A percentile compares a stretch with the other conserved stretches of the same genome.
These are phyloP conservation scores for Oryza officinalis DNA, from an alignment of 176 grass and related monocot species.

Conservation along the genomic window DNA sequence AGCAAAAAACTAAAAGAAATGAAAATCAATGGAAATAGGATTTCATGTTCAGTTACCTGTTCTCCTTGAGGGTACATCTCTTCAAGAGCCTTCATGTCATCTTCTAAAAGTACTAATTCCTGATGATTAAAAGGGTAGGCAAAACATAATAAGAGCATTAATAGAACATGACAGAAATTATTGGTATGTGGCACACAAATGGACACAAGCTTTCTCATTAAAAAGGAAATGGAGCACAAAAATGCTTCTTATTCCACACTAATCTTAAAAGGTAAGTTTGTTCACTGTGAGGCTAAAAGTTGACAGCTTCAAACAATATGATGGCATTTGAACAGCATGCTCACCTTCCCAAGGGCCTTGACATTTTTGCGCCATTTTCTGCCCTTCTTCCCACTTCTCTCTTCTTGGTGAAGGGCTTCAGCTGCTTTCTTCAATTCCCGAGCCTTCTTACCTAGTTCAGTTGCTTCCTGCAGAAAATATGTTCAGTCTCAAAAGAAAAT, in stretches of 20 bases:
- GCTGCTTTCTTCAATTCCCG: conserved; percentile 86
- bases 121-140: conserved; percentile 31
- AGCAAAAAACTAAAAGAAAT: conserved; percentile 27
- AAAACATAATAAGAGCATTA: conserved; percentile 7
- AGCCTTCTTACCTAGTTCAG: conserved; percentile 95
- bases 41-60: conserved; percentile 43
- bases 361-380: conserved; percentile 99
- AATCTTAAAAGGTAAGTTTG: neutral
- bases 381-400: conserved; percentile 81
- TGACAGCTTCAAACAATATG: neutral
- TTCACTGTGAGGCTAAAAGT: neutral
- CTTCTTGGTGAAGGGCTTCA: conserved; percentile 95
- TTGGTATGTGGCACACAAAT: neutral
- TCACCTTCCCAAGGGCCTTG: conserved; percentile 85
- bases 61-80: conserved; percentile 99
- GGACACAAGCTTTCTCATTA: neutral
- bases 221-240: neutral
- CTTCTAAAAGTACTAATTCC: conserved; percentile 91
- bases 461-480: conserved; percentile 68
- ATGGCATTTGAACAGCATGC: neutral
- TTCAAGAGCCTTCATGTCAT: conserved; percentile 92
- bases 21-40: conserved; percentile 13
- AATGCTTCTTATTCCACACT: neutral
- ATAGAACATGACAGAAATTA: neutral
- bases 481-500: conserved; percentile 6